These are phyloP conservation scores for Botrytis galanthina DNA, from an alignment of 2,329 filamentous ascomycete species.

Conservation along the genomic window DNA sequence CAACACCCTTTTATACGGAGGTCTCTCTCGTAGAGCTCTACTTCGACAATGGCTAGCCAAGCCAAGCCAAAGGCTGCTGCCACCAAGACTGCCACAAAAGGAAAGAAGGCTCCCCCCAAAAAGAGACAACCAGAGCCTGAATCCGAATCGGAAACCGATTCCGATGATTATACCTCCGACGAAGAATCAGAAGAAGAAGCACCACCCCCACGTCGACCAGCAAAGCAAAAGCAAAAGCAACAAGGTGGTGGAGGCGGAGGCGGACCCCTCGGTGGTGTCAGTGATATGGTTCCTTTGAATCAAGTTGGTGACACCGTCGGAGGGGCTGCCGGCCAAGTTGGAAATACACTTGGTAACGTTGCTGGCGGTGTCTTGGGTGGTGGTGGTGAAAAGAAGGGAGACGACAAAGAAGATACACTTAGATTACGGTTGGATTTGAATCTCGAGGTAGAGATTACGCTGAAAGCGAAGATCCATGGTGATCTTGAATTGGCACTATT, in stretches of 20 bases:
- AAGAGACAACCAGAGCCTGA: constrained; percentile 9
- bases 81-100: constrained; percentile 13
- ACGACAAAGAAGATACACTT: constrained; percentile 52
- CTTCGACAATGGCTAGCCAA: constrained; percentile 15
- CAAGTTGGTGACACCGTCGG: constrained; percentile 16
- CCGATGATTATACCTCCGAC: constrained; percentile 14
- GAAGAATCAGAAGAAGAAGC: constrained; percentile 19
- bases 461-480: constrained; percentile 78
- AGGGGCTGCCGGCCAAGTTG: constrained; percentile 11
- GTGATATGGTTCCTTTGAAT: constrained; percentile 19
- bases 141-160: constrained; percentile 15
- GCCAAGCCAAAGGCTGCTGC: constrained; percentile 16
- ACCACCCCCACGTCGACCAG: constrained; percentile 16
- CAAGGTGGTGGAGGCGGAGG: constrained; percentile 14
- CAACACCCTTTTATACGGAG: not conserved
- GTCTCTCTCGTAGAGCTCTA: not conserved
- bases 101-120: constrained; percentile 17
- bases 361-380: constrained; percentile 9
- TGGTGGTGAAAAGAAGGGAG: constrained; percentile 25
- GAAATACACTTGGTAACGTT: constrained; percentile 16
- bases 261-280: constrained; percentile 14
- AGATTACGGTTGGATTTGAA: constrained; percentile 70
- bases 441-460: constrained; percentile 74
- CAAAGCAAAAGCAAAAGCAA: constrained; percentile 16
- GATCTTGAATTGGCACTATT: constrained; percentile 64